Conservation (phyloP, 1,284 basidiomycete genomes). For the Lentinula novae-zelandiae region DNA sequence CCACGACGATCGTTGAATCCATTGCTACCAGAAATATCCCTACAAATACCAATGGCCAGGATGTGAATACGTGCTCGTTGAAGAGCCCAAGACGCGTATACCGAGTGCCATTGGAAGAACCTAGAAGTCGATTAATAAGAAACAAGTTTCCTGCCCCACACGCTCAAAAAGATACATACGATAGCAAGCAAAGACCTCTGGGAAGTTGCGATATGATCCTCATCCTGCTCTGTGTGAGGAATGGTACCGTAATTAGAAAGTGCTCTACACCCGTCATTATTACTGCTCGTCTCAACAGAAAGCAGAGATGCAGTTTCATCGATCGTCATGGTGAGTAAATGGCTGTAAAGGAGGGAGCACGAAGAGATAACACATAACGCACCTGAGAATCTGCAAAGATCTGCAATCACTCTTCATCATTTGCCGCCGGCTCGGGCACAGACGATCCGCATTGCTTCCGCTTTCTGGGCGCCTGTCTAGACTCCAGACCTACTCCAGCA, state of each 20-base stretch:
- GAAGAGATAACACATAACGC: too few species aligned
- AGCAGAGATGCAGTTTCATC: slow-evolving; percentile 28
- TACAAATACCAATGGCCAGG: neutral
- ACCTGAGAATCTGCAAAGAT: too few species aligned
- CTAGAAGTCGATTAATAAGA: slow-evolving; percentile 23
- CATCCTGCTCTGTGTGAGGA: neutral
- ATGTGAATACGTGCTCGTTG: neutral
- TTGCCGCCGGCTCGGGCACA: neutral
- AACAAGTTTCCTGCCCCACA: neutral
- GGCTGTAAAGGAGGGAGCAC: neutral
- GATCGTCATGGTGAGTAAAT: slow-evolving; percentile 3
- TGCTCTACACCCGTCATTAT: neutral
- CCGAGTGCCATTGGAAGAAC: slow-evolving; percentile 55
- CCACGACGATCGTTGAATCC: slow-evolving; percentile 59
- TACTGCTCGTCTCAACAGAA: neutral
- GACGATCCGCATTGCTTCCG: too few species aligned
- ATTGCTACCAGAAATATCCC: slow-evolving; percentile 51
- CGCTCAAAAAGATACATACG: neutral
- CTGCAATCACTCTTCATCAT: too few species aligned
- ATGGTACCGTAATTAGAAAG: neutral
- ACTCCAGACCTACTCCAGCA: neutral
- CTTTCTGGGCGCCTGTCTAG: neutral
- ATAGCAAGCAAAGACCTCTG: slow-evolving; percentile 9
- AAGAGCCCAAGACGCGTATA: neutral
- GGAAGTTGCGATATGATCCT: slow-evolving; percentile 1